These are phyloP conservation scores for Larix kaempferi DNA, from an alignment of 75 land plant species.

Conservation along the genomic window DNA sequence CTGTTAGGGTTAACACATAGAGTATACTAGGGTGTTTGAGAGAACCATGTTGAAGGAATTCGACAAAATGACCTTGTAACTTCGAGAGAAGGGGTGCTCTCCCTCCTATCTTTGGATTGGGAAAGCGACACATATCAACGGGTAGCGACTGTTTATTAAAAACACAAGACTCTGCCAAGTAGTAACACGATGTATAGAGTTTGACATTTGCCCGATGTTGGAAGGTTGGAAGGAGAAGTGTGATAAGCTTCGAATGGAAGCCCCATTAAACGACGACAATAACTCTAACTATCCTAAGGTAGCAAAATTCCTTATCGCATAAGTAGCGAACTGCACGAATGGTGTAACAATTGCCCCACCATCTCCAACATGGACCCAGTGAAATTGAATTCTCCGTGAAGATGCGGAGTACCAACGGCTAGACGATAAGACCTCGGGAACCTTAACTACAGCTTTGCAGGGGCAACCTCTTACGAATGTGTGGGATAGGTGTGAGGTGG, in stretches of 20 bases:
- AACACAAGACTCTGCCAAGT: constrained; percentile 42
- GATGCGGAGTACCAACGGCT: background rate
- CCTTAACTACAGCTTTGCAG: background rate
- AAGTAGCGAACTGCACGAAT: constrained; percentile 10
- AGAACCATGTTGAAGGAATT: too few species aligned
- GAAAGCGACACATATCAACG: constrained; percentile 22
- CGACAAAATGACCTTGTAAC: constrained; percentile 16
- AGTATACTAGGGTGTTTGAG: too few species aligned
- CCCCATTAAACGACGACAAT: background rate
- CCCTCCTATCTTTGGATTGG: constrained; percentile 23
- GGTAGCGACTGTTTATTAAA: constrained; percentile 39
- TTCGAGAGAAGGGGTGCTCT: constrained; percentile 34
- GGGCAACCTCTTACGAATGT: background rate
- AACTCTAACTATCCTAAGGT: constrained; percentile 14
- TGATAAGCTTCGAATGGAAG: constrained; percentile 13
- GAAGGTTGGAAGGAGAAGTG: background rate
- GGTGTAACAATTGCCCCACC: background rate
- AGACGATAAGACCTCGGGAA: background rate
- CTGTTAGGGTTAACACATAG: too few species aligned
- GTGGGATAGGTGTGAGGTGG: too few species aligned
- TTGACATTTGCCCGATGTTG: constrained; percentile 13
- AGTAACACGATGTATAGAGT: constrained; percentile 30
- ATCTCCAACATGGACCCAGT: constrained; percentile 3
- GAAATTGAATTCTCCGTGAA: constrained; percentile 1
- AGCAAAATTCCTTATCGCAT: constrained; percentile 10